Evolutionary conservation across 2,329 filamentous ascomycete genomes (phyloP).

Genomic region (Emmonsia crescens): DNA sequence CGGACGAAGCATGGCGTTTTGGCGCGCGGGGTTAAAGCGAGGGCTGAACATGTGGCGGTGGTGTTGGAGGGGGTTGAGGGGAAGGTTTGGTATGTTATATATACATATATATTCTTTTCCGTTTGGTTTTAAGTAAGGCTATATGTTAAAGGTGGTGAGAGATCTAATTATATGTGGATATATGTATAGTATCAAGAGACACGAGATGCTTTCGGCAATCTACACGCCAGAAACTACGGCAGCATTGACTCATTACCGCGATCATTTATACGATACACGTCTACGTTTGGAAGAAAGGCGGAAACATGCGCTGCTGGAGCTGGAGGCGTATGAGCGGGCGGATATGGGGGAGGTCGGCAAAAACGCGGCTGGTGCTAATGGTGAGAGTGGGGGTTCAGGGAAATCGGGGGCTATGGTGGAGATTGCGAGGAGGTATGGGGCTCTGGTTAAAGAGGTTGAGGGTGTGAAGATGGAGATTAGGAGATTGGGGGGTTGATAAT

Average conservation of each 20-base stretch:
- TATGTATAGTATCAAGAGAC: slow-evolving; percentile 24
- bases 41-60: slow-evolving; percentile 29
- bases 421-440: slow-evolving; percentile 29
- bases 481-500: slow-evolving; percentile 16
- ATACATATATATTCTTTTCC: not conserved
- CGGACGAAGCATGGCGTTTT: slow-evolving; percentile 29
- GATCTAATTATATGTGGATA: not conserved
- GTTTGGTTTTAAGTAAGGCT: not conserved
- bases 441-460: slow-evolving; percentile 29
- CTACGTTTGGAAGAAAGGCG: slow-evolving; percentile 23
- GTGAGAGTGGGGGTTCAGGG: slow-evolving; percentile 6
- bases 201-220: slow-evolving; percentile 26
- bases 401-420: slow-evolving; percentile 22
- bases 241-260: slow-evolving; percentile 24
- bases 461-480: slow-evolving; percentile 26
- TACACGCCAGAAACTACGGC: slow-evolving; percentile 28
- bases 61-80: slow-evolving; percentile 29
- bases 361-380: not conserved
- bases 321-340: slow-evolving; percentile 26
- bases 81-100: slow-evolving; percentile 25
- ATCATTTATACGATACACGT: slow-evolving; percentile 23
- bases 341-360: slow-evolving; percentile 9
- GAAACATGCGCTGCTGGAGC: slow-evolving; percentile 20
- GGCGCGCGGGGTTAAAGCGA: slow-evolving; percentile 26
- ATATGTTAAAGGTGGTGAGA: not conserved